Conservation (phyloP, 768 basidiomycete genomes). For the Tylopilus sp. region DNA sequence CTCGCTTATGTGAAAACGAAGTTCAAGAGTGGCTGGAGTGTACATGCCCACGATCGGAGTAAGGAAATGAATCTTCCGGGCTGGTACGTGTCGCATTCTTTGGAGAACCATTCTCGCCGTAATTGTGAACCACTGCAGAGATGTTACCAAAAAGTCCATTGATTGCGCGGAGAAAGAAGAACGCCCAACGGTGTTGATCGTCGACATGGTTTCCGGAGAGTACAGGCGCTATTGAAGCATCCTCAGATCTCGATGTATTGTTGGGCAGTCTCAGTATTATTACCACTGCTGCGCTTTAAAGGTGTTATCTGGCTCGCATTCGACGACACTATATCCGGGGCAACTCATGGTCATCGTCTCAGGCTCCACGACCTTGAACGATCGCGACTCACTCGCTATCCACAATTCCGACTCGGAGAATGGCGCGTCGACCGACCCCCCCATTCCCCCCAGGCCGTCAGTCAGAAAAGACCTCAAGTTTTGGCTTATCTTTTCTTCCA, state of each 20-base stretch:
- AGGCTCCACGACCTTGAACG: constrained; percentile 2
- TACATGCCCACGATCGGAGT: background rate
- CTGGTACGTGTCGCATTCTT: background rate
- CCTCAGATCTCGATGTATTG: background rate
- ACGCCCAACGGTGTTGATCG: background rate
- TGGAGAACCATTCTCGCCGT: background rate
- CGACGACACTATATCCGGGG: background rate
- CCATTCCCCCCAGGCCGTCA: background rate
- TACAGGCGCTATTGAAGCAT: background rate
- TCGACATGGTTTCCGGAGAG: background rate
- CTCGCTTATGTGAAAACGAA: no score
- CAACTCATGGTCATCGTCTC: background rate
- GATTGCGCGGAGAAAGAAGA: background rate
- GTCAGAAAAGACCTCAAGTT: constrained; percentile 18
- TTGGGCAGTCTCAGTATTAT: background rate
- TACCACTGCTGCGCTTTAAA: background rate
- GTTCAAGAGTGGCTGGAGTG: background rate
- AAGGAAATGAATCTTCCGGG: background rate
- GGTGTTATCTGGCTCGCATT: background rate
- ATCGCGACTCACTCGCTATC: background rate
- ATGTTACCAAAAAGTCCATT: background rate
- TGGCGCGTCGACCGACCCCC: background rate
- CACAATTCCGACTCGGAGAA: background rate
- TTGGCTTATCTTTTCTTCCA: constrained; percentile 28
- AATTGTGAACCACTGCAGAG: background rate